Base-by-base conservation (phyloP, 2,329 filamentous ascomycete genomes). In the Colletotrichum scovillei region DNA sequence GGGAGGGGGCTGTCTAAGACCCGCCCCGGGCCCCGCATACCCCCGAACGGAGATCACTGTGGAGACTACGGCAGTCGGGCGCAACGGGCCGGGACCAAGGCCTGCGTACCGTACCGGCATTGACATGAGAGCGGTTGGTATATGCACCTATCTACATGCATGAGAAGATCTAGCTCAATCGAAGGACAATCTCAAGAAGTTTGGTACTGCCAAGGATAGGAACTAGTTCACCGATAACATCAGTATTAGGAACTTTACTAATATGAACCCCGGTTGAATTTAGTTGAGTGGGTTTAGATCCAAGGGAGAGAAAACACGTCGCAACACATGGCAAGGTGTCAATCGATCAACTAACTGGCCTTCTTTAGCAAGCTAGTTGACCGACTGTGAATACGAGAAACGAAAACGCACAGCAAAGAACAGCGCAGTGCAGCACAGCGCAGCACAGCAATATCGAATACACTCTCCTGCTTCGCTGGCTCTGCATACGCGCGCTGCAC, bases 351-450 rank as follows among this genome's bases (percentile, higher is more conserved):
- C 30, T 19, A 12, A 42, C 14, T 16, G 16, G 6, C 14, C 9
- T 16, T 42, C 5, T 16, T 1, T 16, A 16, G 35, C 42, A 46
- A 55, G 6, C 8, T 26, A 12, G n/a, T 28, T 35, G 62, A 26
- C 30, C 30, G 62, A 52, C 28, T 38, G 19, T 14, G 46, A 64
- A 64, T 64, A 64, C 62, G 62, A 64, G 60, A 53, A 52, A 53
- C 65, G n/a, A 62, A 62, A 53, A 42, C 5, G 35, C 35, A 42
- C 35, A 42, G 14, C 14, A 42, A 14, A 42, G 35, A 14, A 42
- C 35, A 38, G 35, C 35, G 9, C 35, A 3, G 57, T 64, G n/a
- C 8, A 28, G 26, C 16, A 38, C 35, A 35, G 32, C 32, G 8
- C 35, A 3, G 57, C 69, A 24, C 8, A 28, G 26, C 12, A 9